phyloP scores from a whole-genome alignment of 1,139 yeast genomes.

The Pichia cactophila region DNA sequence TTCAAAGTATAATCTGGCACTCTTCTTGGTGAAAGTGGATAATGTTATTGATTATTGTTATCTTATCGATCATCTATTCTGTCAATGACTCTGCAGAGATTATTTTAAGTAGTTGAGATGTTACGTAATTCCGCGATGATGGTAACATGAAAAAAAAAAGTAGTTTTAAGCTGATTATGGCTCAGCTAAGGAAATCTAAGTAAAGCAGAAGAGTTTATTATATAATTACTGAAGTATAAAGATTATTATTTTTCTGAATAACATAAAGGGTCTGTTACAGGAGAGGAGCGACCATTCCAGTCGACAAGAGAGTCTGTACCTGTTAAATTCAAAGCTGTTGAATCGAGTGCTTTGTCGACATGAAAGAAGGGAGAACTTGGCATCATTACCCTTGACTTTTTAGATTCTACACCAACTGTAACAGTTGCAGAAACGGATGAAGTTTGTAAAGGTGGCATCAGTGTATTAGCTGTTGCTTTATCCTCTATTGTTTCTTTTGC shows the following conservation, averaged over 20 bases:
- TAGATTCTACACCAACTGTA: slow-evolving; percentile 2
- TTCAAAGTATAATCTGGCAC: not conserved
- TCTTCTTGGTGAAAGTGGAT: not conserved
- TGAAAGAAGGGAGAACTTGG: slow-evolving; percentile 28
- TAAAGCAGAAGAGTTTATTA: too few relatives aligned
- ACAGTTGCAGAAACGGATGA: not conserved
- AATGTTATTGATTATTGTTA: not conserved
- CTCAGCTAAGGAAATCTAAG: too few relatives aligned
- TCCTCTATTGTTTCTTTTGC: not conserved
- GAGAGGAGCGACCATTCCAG: slow-evolving; percentile 22
- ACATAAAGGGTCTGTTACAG: slow-evolving; percentile 19
- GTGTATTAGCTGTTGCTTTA: not conserved
- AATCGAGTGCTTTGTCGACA: slow-evolving; percentile 14
- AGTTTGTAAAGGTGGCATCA: too few relatives aligned
- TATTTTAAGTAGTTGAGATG: too few relatives aligned
- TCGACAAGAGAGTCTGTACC: slow-evolving; percentile 4
- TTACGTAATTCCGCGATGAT: too few relatives aligned
- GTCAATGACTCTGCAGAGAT: not conserved
- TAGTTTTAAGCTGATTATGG: too few relatives aligned
- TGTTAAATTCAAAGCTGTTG: slow-evolving; percentile 8
- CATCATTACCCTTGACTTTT: slow-evolving; percentile 13
- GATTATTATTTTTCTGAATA: not conserved
- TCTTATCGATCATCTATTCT: not conserved
- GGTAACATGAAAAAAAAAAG: too few relatives aligned
- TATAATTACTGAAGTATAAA: too few relatives aligned